These are phyloP conservation scores for Parathielavia hyrcaniae DNA, from an alignment of 495 filamentous ascomycete genomes.

Conservation along the genomic window DNA sequence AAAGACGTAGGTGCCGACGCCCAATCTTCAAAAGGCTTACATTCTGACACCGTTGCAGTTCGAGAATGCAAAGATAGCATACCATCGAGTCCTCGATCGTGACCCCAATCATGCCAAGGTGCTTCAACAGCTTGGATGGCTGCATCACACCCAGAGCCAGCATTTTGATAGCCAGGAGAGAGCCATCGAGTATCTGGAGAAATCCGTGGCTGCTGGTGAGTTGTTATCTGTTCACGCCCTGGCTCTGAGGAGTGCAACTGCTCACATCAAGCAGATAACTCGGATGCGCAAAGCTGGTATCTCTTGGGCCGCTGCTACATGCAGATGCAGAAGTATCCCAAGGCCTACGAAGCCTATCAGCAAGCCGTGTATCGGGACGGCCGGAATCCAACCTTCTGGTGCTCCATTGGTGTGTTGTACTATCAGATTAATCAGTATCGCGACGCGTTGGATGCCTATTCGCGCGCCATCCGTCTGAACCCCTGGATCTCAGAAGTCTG, in stretches of 20 bases:
- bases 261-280: constrained; percentile 64
- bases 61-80: constrained; percentile 83
- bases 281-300: constrained; percentile 97
- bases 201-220: constrained; percentile 90
- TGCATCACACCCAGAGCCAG: constrained; percentile 91
- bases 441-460: constrained; percentile 97
- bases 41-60: constrained; percentile 55
- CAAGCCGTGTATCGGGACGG: constrained; percentile 98
- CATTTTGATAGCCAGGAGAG: constrained; percentile 86
- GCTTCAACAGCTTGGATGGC: constrained; percentile 94
- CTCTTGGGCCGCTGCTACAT: constrained; percentile 97
- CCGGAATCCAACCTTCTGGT: constrained; percentile 99
- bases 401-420: constrained; percentile 97
- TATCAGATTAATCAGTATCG: constrained; percentile 99
- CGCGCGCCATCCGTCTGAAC: constrained; percentile 93
- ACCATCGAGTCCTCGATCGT: constrained; percentile 85
- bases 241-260: constrained; percentile 14
- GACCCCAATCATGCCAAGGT: constrained; percentile 98
- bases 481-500: constrained; percentile 99
- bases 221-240: constrained; percentile 8
- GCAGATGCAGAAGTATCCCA: constrained; percentile 98
- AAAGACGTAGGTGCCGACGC: constrained; percentile 71
- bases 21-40: constrained; percentile 9
- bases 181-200: constrained; percentile 94
- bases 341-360: constrained; percentile 98